A percentile compares a stretch with the other conserved stretches of the same genome.
Evolutionary conservation across 345 rosid genomes (phyloP).

Genomic region (Pistacia atlantica): DNA sequence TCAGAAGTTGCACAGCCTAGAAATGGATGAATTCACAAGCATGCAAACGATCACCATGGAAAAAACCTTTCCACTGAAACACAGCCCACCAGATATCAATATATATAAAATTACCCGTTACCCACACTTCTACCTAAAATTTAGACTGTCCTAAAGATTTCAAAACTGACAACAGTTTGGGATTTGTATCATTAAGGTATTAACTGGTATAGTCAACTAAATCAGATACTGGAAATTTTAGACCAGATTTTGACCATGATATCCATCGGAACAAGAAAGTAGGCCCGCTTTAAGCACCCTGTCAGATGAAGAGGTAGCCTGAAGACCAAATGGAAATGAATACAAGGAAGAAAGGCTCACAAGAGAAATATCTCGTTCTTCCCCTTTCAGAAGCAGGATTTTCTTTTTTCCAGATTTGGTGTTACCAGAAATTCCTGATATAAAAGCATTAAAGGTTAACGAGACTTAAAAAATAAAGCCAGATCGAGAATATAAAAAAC

Average conservation of each 20-base stretch:
- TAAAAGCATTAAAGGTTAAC: slow-evolving; percentile 12
- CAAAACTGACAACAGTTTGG: neutral
- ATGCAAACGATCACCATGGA: neutral
- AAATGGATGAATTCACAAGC: neutral
- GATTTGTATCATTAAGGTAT: neutral
- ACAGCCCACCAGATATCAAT: neutral
- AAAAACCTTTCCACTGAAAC: neutral
- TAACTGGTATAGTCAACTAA: neutral
- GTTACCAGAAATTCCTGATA: slow-evolving; percentile 47
- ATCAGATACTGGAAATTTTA: neutral
- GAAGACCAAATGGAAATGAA: slow-evolving; percentile 5
- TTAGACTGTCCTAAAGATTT: neutral
- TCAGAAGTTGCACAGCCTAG: neutral
- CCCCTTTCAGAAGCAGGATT: slow-evolving; percentile 60
- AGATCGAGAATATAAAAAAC: neutral
- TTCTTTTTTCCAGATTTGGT: slow-evolving; percentile 51
- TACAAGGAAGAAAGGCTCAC: slow-evolving; percentile 37
- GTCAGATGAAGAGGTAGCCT: neutral
- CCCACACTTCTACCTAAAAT: neutral
- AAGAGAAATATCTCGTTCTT: slow-evolving; percentile 53
- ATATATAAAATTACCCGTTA: neutral
- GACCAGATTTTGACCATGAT: neutral
- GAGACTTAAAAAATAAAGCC: neutral
- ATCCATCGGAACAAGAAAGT: neutral
- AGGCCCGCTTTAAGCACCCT: neutral